phyloP scores from a whole-genome alignment of 352 stramenopile genomes.

The Phytopythium montanum region DNA sequence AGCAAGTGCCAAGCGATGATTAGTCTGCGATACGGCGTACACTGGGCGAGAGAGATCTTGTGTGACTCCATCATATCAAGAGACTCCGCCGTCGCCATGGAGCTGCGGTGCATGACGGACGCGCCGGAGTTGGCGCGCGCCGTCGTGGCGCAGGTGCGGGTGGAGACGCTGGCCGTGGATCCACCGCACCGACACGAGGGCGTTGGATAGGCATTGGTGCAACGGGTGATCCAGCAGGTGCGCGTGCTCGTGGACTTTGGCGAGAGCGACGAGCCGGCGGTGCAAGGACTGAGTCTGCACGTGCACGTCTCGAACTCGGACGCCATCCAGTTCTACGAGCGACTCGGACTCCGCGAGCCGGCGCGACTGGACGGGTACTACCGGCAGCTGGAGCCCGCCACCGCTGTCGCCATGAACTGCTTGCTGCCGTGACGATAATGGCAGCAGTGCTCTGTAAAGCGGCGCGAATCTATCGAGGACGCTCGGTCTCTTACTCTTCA shows the following conservation, averaged over 20 bases:
- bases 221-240: slow-evolving; percentile 27
- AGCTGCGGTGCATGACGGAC: slow-evolving; percentile 43
- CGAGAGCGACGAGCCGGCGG: not conserved
- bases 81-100: not conserved
- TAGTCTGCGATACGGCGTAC: no score
- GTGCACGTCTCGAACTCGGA: slow-evolving; percentile 61
- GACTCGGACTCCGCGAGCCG: slow-evolving; percentile 42
- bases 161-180: slow-evolving; percentile 31
- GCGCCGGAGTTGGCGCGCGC: slow-evolving; percentile 33
- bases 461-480: no score
- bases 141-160: slow-evolving; percentile 37
- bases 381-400: slow-evolving; percentile 51
- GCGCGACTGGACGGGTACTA: slow-evolving; percentile 60
- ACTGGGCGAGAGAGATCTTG: no score
- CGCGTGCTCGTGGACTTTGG: slow-evolving; percentile 1
- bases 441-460: no score
- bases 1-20: no score
- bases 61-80: no score
- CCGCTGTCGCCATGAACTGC: slow-evolving; percentile 44
- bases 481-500: no score
- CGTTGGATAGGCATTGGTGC: slow-evolving; percentile 32
- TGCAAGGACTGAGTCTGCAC: slow-evolving; percentile 38
- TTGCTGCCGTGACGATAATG: slow-evolving; percentile 12
- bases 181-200: slow-evolving; percentile 30
- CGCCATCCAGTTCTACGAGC: slow-evolving; percentile 51